Base-by-base conservation (phyloP, 257 asterid genomes). In the Penstemon davidsonii region DNA sequence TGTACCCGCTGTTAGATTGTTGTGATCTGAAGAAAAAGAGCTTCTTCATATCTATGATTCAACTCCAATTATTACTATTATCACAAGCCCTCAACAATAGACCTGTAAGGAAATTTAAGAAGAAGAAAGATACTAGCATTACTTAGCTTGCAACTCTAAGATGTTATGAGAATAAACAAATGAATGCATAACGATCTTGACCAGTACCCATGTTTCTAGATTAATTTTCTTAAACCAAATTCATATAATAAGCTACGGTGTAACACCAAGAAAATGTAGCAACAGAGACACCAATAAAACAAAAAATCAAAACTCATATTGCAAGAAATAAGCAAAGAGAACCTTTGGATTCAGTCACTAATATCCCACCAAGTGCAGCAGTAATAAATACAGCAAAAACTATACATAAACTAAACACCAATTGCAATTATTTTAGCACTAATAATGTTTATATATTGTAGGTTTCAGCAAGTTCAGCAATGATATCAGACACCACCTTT, bases 11-110 rank as follows among this genome's bases (percentile, higher is more conserved):
- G 72, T 64, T 83, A 40, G 92, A 79, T 49, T 86, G 66, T 42
- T 79, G 78, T 61, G 96, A 81, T 85, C 93, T 83, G 72, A 95
- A 89, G 75, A 83, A 95, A 86, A 94, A 94, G 5, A 93, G 76
- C 77, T 86, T 94, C 95, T 89, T 91, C 99, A 95, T 94, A 82
- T 74, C 76, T 62, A 63, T 71, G 65, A 25, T 75, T 76, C 75
- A 75, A 51, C 74, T 79, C 80, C 78, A 33, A 73, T 51, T 39
- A 51, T 65, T 44, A 67, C 57, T 64, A 52, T 58, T 74, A 55
- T 68, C 85, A 78, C 75, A 62, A 65, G 73, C 33, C 15, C 53
- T 69, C 43, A 65, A 55, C 52, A 45, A 56, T 41, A 36, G 61
- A 68, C 77, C 84, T 67, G 68, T 51, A 70, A 39, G 43, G 58